A percentile compares a stretch with the other conserved stretches of the same genome.
These are phyloP conservation scores for Phytophthora aleatoria DNA, from an alignment of 352 stramenopile species.

Conservation along the genomic window DNA sequence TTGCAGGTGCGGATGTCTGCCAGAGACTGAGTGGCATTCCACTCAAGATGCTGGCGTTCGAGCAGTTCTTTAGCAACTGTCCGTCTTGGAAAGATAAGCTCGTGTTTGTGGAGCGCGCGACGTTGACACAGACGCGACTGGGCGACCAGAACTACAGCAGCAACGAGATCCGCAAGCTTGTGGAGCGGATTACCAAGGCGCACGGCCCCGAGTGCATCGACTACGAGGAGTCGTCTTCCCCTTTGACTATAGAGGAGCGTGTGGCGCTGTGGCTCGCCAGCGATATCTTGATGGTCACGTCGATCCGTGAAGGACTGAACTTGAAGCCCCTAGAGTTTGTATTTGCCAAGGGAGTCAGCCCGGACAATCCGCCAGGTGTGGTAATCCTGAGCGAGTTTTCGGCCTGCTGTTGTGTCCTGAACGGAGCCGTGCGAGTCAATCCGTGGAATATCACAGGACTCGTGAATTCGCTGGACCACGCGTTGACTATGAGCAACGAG, in stretches of 20 bases:
- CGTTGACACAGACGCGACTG: conserved; percentile 86
- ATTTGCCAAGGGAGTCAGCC: conserved; percentile 72
- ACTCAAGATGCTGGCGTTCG: conserved; percentile 96
- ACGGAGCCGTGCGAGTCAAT: conserved; percentile 96
- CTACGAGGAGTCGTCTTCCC: conserved; percentile 85
- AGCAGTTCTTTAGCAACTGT: conserved; percentile 96
- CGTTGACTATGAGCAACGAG: conserved; percentile 91
- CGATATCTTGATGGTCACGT: conserved; percentile 96
- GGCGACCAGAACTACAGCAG: conserved; percentile 93
- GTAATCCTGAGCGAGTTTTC: conserved; percentile 98
- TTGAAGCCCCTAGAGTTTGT: conserved; percentile 97
- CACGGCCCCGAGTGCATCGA: conserved; percentile 82
- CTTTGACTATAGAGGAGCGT: conserved; percentile 89
- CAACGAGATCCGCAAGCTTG: conserved; percentile 82
- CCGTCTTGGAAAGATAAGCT: conserved; percentile 94
- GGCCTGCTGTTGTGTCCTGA: conserved; percentile 95
- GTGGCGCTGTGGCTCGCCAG: conserved; percentile 94
- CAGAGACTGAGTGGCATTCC: conserved; percentile 94
- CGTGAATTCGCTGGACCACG: conserved; percentile 92
- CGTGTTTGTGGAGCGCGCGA: conserved; percentile 94
- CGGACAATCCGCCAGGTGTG: conserved; percentile 86
- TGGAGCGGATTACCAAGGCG: conserved; percentile 75
- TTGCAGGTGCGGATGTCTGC: conserved; percentile 93
- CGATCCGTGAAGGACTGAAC: conserved; percentile 98
- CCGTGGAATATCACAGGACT: conserved; percentile 96